phyloP scores from a whole-genome alignment of 1,139 yeast species.

The Debaryomyces nepalensis region DNA sequence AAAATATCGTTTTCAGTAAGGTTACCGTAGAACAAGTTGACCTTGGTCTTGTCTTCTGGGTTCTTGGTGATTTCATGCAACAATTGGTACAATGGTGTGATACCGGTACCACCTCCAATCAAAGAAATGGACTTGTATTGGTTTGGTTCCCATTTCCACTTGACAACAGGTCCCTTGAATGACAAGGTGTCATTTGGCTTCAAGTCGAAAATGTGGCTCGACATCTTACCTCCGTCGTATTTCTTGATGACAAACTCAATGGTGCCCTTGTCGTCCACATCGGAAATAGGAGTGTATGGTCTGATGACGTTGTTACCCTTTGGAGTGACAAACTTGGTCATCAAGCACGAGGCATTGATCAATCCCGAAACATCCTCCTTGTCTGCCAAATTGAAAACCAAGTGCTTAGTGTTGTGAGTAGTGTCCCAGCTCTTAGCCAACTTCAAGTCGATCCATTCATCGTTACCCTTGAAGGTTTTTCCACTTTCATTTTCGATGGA shows the following conservation, averaged over 20 bases:
- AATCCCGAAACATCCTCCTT: slow-evolving; percentile 78
- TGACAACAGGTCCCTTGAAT: slow-evolving; percentile 92
- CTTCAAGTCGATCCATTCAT: slow-evolving; percentile 82
- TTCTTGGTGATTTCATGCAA: slow-evolving; percentile 76
- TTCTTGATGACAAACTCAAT: slow-evolving; percentile 83
- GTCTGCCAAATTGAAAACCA: slow-evolving; percentile 72
- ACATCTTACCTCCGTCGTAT: slow-evolving; percentile 85
- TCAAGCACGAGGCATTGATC: slow-evolving; percentile 74
- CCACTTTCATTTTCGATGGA: slow-evolving; percentile 52
- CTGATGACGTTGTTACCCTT: slow-evolving; percentile 91
- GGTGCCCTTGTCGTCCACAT: slow-evolving; percentile 68
- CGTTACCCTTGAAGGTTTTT: slow-evolving; percentile 68
- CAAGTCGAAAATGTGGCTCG: slow-evolving; percentile 71
- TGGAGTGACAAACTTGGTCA: slow-evolving; percentile 80
- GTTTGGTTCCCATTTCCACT: slow-evolving; percentile 92
- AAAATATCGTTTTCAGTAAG: slow-evolving; percentile 78
- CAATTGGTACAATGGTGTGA: slow-evolving; percentile 93
- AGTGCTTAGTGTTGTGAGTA: slow-evolving; percentile 67
- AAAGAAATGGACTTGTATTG: slow-evolving; percentile 76
- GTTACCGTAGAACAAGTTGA: slow-evolving; percentile 76
- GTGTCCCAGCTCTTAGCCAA: slow-evolving; percentile 59
- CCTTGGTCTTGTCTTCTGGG: slow-evolving; percentile 78
- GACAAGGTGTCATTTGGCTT: slow-evolving; percentile 81
- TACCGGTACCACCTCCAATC: slow-evolving; percentile 97
- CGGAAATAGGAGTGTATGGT: slow-evolving; percentile 94